Evolutionary conservation across 2,329 filamentous ascomycete genomes (phyloP).

Genomic region (Epichloe hybrida): DNA sequence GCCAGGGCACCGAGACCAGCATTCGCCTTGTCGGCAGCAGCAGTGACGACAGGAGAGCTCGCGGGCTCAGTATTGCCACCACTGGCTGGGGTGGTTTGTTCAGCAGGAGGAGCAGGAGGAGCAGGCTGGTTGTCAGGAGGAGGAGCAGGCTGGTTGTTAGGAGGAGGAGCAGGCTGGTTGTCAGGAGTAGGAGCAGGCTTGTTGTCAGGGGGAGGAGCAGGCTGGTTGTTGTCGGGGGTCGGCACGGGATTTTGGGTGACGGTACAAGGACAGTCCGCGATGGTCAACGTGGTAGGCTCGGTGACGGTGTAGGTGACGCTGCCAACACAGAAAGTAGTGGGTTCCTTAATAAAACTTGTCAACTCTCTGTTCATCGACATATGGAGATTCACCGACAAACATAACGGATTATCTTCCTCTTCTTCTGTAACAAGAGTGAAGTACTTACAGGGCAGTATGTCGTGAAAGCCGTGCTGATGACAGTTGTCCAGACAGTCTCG

Average conservation of each 20-base stretch:
- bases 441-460: conserved; percentile 30
- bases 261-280: conserved; percentile 36
- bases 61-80: conserved; percentile 1
- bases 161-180: background rate
- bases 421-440: background rate
- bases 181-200: no score
- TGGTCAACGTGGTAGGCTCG: conserved; percentile 27
- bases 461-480: conserved; percentile 24
- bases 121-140: background rate
- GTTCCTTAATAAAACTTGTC: conserved; percentile 8
- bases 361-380: background rate
- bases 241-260: conserved; percentile 16
- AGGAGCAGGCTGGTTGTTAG: conserved; percentile 4
- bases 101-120: conserved; percentile 1
- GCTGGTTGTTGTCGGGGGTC: background rate
- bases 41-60: conserved; percentile 17
- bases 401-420: no score
- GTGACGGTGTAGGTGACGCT: conserved; percentile 32
- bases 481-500: conserved; percentile 19
- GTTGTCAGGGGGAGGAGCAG: no score
- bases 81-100: conserved; percentile 5
- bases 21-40: conserved; percentile 22
- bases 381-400: no score
- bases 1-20: conserved; percentile 24
- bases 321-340: conserved; percentile 24